Base-by-base conservation (phyloP, 1,284 basidiomycete genomes). In the Exobasidium rhododendri region DNA sequence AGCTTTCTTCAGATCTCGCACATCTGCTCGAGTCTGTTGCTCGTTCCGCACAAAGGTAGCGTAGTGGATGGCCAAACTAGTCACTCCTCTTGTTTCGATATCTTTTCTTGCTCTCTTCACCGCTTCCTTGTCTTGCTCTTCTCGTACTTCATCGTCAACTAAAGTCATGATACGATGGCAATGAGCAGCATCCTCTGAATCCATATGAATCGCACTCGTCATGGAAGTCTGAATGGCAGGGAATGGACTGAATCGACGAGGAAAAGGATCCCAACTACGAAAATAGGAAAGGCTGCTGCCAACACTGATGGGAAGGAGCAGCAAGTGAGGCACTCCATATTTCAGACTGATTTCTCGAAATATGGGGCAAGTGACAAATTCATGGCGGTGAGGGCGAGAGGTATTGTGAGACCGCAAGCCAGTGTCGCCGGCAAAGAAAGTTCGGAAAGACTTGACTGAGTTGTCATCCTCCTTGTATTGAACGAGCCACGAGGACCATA, bases 401-500 rank as follows among this genome's bases (percentile, higher is more conserved):
- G 40, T 24, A 45, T 61, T 62, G 47, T 72, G 73, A 47, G 74
- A 66, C 7, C 70, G 75, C 45, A 69, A 71, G 24, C 76, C 76
- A 0, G 76, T 75, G 44, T 78, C 76, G 20, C 76, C 76, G 22
- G 72, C 75, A 24, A 77, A 77, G 59, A 68, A 78, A 22, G 68
- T 61, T 13, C 67, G 62, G 22, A 73, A 78, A 4, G 56, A n/a
- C n/a, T 47, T 51, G 22, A 30, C n/a, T 1, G 3, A 2, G 10
- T 24, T 10, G 10, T 53, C 58, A 13, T 49, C 58, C 13, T 30
- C 11, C 17, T 45, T 43, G 59, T 74, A 68, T 45, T 69, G 67
- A 29, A 79, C 49, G 26, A 70, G 65, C 77, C 77, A 79, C n/a
- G 66, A 68, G 35, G 71, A 59, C 77, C 77, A 78, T 0, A 79